Evolutionary conservation across 306 rosid species (phyloP), one percentile per base, ranked within the genome.

Genomic region (Delonix regia): DNA sequence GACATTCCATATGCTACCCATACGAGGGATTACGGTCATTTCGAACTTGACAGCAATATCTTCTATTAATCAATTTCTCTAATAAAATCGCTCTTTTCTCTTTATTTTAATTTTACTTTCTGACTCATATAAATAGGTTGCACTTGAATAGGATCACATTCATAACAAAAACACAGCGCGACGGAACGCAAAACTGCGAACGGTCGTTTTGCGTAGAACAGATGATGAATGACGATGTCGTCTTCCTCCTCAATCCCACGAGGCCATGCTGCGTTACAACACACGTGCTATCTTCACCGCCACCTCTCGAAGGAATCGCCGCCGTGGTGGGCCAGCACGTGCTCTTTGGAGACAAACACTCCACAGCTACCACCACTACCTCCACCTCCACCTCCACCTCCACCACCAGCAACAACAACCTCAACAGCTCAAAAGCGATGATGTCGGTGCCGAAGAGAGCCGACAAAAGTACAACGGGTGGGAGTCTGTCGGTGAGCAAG

Each of bases 311-410:
- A 38, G 94, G 94, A 11, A 90, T 90, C 72, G 94, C 89, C 4
- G 94, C 92, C 1, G 90, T 90, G 2, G 94, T 90, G 7, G 94
- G 94, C 6, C 81, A 86, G 38, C 78, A 83, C 75, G 80, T 90
- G 1, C 87, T 90, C 18, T 88, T 80, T 77, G 94, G 94, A 18
- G 64, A 51, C 6, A 15, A 18, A 44, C 42, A 18, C 44, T 21
- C 6, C 76, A 24, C 5, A 55, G 7, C 60, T 1, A 22, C 18
- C 34, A 3, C 63, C 19, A 12, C n/a, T n/a, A n/a, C n/a, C 38
- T 2, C 4, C 38, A 34, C 38, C 9, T 5, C 8, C 7, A 21
- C 28, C 41, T 18, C 38, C 12, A 9, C 9, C 16, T 36, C 1
- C 16, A n/a, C 18, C 70, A 1, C 2, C 25, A 19, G 36, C 4